Evolutionary conservation across 495 filamentous ascomycete species (phyloP).

Genomic region (Penicillium tannophilum): DNA sequence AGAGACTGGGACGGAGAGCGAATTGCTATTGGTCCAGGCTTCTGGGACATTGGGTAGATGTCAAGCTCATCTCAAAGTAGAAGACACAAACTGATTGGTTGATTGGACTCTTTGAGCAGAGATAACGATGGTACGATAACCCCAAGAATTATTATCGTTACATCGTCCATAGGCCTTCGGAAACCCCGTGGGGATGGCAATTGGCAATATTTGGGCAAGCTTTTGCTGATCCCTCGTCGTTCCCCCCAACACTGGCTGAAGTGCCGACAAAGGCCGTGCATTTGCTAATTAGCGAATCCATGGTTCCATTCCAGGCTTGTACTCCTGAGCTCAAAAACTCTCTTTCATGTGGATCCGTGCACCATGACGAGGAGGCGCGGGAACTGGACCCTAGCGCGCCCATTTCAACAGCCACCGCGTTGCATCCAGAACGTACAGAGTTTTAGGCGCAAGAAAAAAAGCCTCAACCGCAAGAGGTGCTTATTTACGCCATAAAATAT

Average conservation of each 20-base stretch:
- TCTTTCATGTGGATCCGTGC: constrained; percentile 3
- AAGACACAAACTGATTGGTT: too few relatives aligned
- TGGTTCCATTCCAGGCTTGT: neutral
- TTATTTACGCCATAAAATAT: constrained; percentile 8
- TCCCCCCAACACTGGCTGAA: neutral
- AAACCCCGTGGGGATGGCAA: too few relatives aligned
- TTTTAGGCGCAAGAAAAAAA: constrained; percentile 11
- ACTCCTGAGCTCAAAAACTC: neutral
- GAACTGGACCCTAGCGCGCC: constrained; percentile 1
- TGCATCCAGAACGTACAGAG: constrained; percentile 3
- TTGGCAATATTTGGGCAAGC: too few relatives aligned
- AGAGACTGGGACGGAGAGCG: too few relatives aligned
- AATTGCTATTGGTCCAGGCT: too few relatives aligned
- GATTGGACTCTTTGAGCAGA: too few relatives aligned
- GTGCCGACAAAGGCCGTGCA: neutral
- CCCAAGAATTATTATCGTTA: too few relatives aligned
- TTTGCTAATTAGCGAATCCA: neutral
- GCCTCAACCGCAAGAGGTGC: constrained; percentile 14
- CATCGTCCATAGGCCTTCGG: too few relatives aligned
- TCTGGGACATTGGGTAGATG: too few relatives aligned
- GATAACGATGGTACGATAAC: too few relatives aligned
- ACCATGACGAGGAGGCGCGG: constrained; percentile 13
- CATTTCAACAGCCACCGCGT: neutral
- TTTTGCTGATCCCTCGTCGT: too few relatives aligned
- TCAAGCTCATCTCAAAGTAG: too few relatives aligned